Evolutionary conservation across 139 green algal species (phyloP).

Genomic region (Volvox reticuliferus): DNA sequence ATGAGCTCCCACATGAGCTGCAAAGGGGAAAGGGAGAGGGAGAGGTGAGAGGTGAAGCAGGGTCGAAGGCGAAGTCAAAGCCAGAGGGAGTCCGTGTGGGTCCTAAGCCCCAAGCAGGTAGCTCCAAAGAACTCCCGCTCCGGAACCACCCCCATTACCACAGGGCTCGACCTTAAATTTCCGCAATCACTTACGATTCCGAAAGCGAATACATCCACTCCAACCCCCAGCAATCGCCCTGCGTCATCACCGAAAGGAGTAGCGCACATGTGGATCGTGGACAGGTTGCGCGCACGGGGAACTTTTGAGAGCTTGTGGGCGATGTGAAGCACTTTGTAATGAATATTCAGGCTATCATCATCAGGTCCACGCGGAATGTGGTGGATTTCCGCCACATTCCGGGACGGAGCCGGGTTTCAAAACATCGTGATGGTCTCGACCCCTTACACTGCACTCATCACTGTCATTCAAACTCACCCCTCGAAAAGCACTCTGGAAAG

Average conservation of each 20-base stretch:
- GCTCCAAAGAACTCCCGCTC: neutral
- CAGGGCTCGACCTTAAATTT: neutral
- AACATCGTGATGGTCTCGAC: too few species aligned
- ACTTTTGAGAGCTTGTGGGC: too few species aligned
- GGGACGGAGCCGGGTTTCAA: too few species aligned
- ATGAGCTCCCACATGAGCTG: conserved; percentile 49
- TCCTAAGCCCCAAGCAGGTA: too few species aligned
- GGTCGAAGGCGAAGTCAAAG: neutral
- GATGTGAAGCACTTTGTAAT: too few species aligned
- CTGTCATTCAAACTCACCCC: neutral
- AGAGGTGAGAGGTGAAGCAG: neutral
- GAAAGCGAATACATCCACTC: conserved; percentile 27
- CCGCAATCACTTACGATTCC: neutral
- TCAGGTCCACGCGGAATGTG: too few species aligned
- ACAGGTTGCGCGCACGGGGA: too few species aligned
- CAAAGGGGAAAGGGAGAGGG: neutral
- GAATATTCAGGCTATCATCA: too few species aligned
- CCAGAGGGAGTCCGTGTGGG: neutral
- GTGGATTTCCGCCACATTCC: too few species aligned
- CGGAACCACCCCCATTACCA: neutral
- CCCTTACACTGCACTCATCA: too few species aligned
- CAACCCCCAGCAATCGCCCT: conserved; percentile 21
- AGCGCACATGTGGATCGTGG: neutral
- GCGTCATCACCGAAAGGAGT: neutral
- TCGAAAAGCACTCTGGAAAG: conserved; percentile 16